Conservation (phyloP, 2,329 filamentous ascomycete genomes). For the Aspergillus quadrilineatus region DNA sequence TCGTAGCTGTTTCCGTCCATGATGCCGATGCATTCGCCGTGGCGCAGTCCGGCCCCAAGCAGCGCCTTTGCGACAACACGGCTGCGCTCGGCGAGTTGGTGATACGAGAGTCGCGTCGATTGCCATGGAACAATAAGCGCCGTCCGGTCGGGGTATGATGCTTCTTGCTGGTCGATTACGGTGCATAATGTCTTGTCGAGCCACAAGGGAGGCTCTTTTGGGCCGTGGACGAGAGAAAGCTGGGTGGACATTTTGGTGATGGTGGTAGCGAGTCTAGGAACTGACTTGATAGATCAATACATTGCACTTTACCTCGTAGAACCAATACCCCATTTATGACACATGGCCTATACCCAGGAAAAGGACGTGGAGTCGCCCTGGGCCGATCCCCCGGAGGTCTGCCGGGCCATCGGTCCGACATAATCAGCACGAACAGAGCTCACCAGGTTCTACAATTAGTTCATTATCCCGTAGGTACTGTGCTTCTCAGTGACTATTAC, state of each 20-base stretch:
- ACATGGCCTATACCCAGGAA: neutral
- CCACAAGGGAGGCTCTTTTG: slow-evolving; percentile 22
- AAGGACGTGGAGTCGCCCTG: slow-evolving; percentile 3
- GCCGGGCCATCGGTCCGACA: slow-evolving; percentile 8
- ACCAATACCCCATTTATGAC: neutral
- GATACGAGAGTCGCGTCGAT: slow-evolving; percentile 20
- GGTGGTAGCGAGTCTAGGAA: neutral
- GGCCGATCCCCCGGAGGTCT: slow-evolving; percentile 10
- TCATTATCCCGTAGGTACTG: no score
- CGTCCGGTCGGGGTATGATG: slow-evolving; percentile 5
- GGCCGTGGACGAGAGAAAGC: slow-evolving; percentile 21
- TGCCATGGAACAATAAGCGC: slow-evolving; percentile 25
- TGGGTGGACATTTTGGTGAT: neutral
- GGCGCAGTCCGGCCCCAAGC: slow-evolving; percentile 61
- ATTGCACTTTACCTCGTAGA: neutral
- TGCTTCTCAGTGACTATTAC: neutral
- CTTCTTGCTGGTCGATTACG: slow-evolving; percentile 25
- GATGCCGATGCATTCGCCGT: slow-evolving; percentile 67
- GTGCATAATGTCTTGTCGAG: slow-evolving; percentile 17
- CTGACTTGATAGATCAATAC: no score
- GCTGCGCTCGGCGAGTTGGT: slow-evolving; percentile 17
- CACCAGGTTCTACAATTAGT: neutral
- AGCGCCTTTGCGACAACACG: slow-evolving; percentile 45
- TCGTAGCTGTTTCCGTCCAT: slow-evolving; percentile 61
- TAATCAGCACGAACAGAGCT: neutral